Base-by-base conservation (phyloP, 257 asterid genomes). In the Hygrophila difformis region DNA sequence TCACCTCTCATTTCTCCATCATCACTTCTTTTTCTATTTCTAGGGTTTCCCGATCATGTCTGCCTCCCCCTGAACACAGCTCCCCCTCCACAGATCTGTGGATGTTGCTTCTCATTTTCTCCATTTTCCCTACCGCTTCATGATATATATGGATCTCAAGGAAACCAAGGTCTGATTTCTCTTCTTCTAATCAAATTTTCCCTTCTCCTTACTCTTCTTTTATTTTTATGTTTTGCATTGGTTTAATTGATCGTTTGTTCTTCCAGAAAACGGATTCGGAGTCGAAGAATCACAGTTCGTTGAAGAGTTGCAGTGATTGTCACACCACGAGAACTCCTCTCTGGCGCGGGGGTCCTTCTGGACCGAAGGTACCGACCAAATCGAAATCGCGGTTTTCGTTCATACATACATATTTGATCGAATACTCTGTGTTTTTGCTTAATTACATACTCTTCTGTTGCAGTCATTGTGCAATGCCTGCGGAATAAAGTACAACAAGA, bases 381-480 rank as follows among this genome's bases (percentile, higher is more conserved):
- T 0, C 12, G 12, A 9, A 5, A 33, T 0, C 37, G 12, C 37
- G 2, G 8, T 39, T 14, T 39, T 10, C 6, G 31, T 23, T n/a
- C 5, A 8, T 23, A 24, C 2, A 31, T 26, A 10, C 8, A 9
- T 2, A 1, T 39, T 56, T 23, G 10, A 18, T 3, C 15, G 2
- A 24, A 4, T 39, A 44, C 31, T 39, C 22, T 33, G 17, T 2
- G 22, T 39, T 41, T 19, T 9, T 28, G 28, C 13, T 50, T 53
- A 37, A 2, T 16, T 47, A n/a, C n/a, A n/a, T n/a, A n/a, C n/a
- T n/a, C n/a, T 5, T 26, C 51, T 3, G 57, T 6, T 36, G 0
- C 71, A 88, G 97, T 74, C 96, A n/a, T 54, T 89, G 1, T 89
- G 97, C 23, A 89, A 89, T 52, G 97, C 97, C 0, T 89, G 97